Percentiles rank a stretch among this genome's conserved stretches.
phyloP scores from a whole-genome alignment of 208 protist genomes.

The Acanthamoeba lenticulata region DNA sequence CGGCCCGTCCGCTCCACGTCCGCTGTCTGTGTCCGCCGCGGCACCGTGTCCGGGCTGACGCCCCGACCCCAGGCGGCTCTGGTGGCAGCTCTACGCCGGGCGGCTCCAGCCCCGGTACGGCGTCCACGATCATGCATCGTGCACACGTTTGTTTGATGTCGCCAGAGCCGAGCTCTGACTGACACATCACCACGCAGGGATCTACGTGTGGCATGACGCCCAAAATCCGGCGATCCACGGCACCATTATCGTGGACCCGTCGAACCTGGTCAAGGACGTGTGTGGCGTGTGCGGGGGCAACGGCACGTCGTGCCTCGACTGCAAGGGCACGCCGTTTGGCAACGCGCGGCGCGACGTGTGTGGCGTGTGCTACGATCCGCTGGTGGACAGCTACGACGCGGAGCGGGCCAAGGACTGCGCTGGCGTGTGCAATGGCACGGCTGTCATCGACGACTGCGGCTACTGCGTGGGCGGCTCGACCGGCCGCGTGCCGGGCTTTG shows the following conservation, averaged over 20 bases:
- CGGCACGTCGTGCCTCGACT: conserved; percentile 24
- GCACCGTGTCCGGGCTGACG: too few relatives aligned
- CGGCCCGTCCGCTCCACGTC: too few relatives aligned
- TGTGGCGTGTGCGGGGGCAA: conserved; percentile 66
- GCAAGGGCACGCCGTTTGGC: not conserved
- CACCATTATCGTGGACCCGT: not conserved
- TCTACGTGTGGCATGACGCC: conserved; percentile 49
- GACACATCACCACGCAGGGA: too few relatives aligned
- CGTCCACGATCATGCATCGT: too few relatives aligned
- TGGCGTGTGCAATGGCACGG: conserved; percentile 43
- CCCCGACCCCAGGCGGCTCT: too few relatives aligned
- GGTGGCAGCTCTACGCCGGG: too few relatives aligned
- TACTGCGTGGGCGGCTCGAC: conserved; percentile 10
- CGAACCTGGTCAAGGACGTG: not conserved
- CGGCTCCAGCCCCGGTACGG: too few relatives aligned
- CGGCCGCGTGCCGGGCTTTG: not conserved
- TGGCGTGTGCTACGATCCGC: conserved; percentile 45
- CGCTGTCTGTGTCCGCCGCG: too few relatives aligned
- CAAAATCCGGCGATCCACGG: not conserved
- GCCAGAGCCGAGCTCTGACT: too few relatives aligned
- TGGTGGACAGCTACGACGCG: not conserved
- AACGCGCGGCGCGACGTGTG: not conserved
- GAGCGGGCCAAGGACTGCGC: conserved; percentile 13
- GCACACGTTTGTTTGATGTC: too few relatives aligned
- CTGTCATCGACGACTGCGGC: not conserved